These are phyloP conservation scores for Xylariaceae sp. DNA, from an alignment of 2,329 filamentous ascomycete species.

Conservation along the genomic window DNA sequence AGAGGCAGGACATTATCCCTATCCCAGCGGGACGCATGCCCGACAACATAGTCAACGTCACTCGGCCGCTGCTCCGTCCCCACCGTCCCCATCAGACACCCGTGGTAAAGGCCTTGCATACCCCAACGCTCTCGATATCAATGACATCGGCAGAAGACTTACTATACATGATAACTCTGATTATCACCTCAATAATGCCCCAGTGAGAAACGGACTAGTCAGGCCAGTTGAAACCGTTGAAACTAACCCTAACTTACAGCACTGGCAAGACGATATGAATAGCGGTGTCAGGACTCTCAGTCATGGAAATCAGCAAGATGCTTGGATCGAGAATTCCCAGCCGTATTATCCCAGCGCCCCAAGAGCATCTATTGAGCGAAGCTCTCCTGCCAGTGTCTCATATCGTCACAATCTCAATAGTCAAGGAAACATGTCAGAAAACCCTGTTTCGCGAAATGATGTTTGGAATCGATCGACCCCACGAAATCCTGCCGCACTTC, in stretches of 20 bases:
- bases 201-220: slow-evolving; percentile 22
- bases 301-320: slow-evolving; percentile 31
- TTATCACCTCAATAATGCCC: slow-evolving; percentile 7
- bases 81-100: slow-evolving; percentile 20
- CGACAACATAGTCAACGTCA: slow-evolving; percentile 22
- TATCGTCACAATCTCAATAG: slow-evolving; percentile 32
- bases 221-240: slow-evolving; percentile 37
- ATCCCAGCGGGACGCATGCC: slow-evolving; percentile 16
- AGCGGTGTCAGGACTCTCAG: slow-evolving; percentile 17
- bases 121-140: slow-evolving; percentile 32
- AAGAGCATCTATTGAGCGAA: slow-evolving; percentile 38
- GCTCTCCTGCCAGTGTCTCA: slow-evolving; percentile 33
- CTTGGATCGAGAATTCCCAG: slow-evolving; percentile 31
- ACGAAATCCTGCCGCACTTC: slow-evolving; percentile 33
- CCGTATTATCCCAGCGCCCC: slow-evolving; percentile 27
- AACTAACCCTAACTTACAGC: slow-evolving; percentile 43
- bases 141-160: slow-evolving; percentile 33
- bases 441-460: slow-evolving; percentile 31
- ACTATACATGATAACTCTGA: slow-evolving; percentile 33
- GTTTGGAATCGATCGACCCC: slow-evolving; percentile 37
- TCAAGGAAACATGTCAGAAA: slow-evolving; percentile 29
- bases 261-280: slow-evolving; percentile 39
- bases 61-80: slow-evolving; percentile 21
- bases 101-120: slow-evolving; percentile 19
- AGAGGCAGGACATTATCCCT: slow-evolving; percentile 18